A percentile compares a stretch with the other conserved stretches of the same genome.
Evolutionary conservation across 495 filamentous ascomycete genomes (phyloP).

Genomic region (Cenococcum geophilum): DNA sequence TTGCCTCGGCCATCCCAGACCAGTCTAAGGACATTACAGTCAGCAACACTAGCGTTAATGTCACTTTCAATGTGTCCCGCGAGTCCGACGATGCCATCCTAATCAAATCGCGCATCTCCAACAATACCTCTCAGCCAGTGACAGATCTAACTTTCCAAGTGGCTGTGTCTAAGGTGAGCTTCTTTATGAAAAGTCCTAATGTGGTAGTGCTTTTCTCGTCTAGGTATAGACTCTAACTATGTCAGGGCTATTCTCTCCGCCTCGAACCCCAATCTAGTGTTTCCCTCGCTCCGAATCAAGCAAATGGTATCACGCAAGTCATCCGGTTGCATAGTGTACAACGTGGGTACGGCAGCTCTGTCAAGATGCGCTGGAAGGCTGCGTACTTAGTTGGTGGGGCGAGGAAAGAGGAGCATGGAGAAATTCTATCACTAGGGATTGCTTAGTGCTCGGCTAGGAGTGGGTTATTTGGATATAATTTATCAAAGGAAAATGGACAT

Average conservation of each 20-base stretch:
- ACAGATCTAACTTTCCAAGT: constrained; percentile 82
- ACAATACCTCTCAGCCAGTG: constrained; percentile 62
- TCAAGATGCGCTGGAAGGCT: constrained; percentile 86
- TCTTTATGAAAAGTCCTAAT: background rate
- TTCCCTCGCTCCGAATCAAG: constrained; percentile 63
- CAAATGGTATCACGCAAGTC: constrained; percentile 72
- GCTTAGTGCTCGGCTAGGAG: constrained; percentile 38
- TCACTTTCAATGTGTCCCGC: constrained; percentile 47
- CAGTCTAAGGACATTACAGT: constrained; percentile 58
- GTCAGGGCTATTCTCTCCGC: constrained; percentile 69
- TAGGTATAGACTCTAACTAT: constrained; percentile 4
- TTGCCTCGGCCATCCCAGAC: constrained; percentile 78
- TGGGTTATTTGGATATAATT: background rate
- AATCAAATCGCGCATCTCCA: constrained; percentile 66
- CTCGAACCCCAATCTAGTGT: constrained; percentile 80
- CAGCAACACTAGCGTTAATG: constrained; percentile 48
- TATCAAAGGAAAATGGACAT: background rate
- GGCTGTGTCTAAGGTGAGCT: constrained; percentile 81
- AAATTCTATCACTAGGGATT: constrained; percentile 78
- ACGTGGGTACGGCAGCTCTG: constrained; percentile 60
- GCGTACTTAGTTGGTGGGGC: constrained; percentile 66
- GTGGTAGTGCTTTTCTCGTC: background rate
- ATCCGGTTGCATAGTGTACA: constrained; percentile 72
- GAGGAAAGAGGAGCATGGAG: constrained; percentile 71
- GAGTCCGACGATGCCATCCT: constrained; percentile 48